A percentile compares a stretch with the other conserved stretches of the same genome.
phyloP scores from a whole-genome alignment of 2,329 filamentous ascomycete genomes.

The Onygenales sp. region DNA sequence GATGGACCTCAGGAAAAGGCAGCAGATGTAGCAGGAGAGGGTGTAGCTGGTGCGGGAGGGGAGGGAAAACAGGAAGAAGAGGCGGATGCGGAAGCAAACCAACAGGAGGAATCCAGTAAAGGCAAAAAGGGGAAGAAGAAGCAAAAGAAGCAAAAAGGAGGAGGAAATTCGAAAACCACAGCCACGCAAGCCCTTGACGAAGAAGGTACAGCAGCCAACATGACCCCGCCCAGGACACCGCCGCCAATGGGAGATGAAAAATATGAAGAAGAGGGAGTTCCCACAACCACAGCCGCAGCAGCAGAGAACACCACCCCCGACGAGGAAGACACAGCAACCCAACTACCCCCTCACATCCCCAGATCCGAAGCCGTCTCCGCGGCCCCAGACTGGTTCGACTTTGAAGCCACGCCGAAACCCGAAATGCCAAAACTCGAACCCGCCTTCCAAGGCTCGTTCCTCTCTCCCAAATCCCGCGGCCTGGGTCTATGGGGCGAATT shows the following conservation, averaged over 20 bases:
- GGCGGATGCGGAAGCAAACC: conserved; percentile 7
- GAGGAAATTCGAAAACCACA: neutral
- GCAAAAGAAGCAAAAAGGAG: conserved; percentile 20
- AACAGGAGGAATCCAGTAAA: conserved; percentile 14
- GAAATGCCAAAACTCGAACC: conserved; percentile 5
- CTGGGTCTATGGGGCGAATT: conserved; percentile 33
- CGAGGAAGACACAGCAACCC: conserved; percentile 7
- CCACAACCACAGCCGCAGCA: neutral
- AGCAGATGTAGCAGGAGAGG: conserved; percentile 5
- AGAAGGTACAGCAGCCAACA: conserved; percentile 16
- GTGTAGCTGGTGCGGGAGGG: neutral
- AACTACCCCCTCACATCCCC: neutral
- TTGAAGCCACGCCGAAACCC: conserved; percentile 6
- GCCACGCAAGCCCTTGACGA: conserved; percentile 12
- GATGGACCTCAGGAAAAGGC: conserved; percentile 3
- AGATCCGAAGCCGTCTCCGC: conserved; percentile 2
- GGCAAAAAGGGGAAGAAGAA: conserved; percentile 22
- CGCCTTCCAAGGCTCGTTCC: conserved; percentile 22
- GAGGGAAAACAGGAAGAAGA: conserved; percentile 12
- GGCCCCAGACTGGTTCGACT: conserved; percentile 6
- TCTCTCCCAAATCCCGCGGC: conserved; percentile 19
- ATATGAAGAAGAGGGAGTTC: conserved; percentile 11
- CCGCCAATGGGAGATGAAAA: conserved; percentile 16
- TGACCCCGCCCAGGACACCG: conserved; percentile 32
- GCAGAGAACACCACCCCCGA: conserved; percentile 8